Percentiles rank a stretch among this genome's conserved stretches.
These are phyloP conservation scores for Penicillium sp. DNA, from an alignment of 2,329 filamentous ascomycete genomes.

Conservation along the genomic window DNA sequence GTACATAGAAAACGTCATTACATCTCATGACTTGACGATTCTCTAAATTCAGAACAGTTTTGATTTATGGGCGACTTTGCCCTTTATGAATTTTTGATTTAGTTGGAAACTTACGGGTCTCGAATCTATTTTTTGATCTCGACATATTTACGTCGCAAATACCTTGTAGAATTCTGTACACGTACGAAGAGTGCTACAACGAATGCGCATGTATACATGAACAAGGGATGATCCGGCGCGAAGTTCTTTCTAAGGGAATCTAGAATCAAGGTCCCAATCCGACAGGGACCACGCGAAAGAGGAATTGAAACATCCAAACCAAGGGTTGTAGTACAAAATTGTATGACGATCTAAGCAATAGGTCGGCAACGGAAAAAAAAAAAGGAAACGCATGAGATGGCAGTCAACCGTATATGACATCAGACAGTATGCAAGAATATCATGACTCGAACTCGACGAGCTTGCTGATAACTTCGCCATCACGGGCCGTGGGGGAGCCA, in stretches of 20 bases:
- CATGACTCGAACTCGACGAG: constrained; percentile 34
- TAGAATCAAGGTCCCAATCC: background rate
- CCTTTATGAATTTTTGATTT: background rate
- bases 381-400: background rate
- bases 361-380: background rate
- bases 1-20: constrained; percentile 19
- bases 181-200: background rate
- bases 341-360: background rate
- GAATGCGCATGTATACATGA: background rate
- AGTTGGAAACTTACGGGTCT: background rate
- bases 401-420: constrained; percentile 1
- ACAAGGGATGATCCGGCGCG: background rate
- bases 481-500: constrained; percentile 11
- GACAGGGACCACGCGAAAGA: background rate
- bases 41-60: constrained; percentile 1
- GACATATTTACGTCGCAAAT: background rate
- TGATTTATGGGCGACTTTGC: constrained; percentile 2
- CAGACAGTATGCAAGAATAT: constrained; percentile 6
- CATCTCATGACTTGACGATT: constrained; percentile 18
- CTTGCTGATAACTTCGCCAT: constrained; percentile 30
- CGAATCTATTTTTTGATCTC: background rate
- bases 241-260: background rate
- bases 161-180: background rate
- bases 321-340: constrained; percentile 5
- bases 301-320: constrained; percentile 3